Base-by-base conservation (phyloP, 495 filamentous ascomycete genomes). In the Lasiosphaeria miniovina region DNA sequence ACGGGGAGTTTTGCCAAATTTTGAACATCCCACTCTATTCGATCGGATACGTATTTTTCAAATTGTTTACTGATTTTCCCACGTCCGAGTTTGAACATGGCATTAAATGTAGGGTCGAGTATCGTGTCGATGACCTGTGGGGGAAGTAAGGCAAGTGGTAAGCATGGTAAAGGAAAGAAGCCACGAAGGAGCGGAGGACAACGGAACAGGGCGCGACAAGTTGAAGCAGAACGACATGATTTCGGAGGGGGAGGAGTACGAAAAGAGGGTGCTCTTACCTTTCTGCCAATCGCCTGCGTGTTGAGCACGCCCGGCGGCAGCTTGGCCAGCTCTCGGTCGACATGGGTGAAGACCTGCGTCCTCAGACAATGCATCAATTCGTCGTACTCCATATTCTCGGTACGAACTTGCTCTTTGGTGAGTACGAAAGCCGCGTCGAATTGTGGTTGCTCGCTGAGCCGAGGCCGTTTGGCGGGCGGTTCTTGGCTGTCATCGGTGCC, bases 341-440 rank as follows among this genome's bases (percentile, higher is more conserved):
- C 49, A 35, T 74, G 68, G 3, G 74, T 73, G 31, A 75, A 74
- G 10, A 76, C 72, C 38, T 75, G 74, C 3, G 34, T 52, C n/a
- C 63, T 58, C 3, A 75, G 49, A 40, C 74, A 75, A 6, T 57
- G 17, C 4, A 17, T 46, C 5, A 46, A 24, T 24, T 24, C 24
- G 24, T 24, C 24, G 2, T 24, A 2, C 24, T 24, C 2, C 2
- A 24, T 24, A 24, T 24, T 0, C 24, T 50, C 11, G 6, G 48
- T 12, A 50, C 3, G 4, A 50, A 24, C 2, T 24, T 24, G 24
- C 24, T 24, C 24, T 24, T 24, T 24, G 24, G 24, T 2, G 24
- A 24, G 24, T 24, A 24, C 2, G 24, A 2, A 24, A 24, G 0
- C 24, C 24, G 24, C 24, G 24, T 24, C 24, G 24, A 24, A 24